These are phyloP conservation scores for Leccinum broughii DNA, from an alignment of 768 basidiomycete species.

Conservation along the genomic window DNA sequence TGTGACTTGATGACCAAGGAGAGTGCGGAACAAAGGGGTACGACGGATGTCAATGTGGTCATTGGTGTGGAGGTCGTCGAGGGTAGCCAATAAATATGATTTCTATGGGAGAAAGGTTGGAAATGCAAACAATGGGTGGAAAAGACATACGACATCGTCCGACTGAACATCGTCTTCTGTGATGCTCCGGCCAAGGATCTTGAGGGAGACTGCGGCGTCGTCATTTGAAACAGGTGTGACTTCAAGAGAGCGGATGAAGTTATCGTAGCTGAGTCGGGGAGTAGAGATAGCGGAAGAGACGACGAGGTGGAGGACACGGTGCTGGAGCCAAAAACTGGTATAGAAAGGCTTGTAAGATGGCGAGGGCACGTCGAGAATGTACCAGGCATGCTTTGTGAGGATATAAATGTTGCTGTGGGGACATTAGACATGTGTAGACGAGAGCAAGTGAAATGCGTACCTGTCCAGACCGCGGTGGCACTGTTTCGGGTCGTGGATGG, in stretches of 20 bases:
- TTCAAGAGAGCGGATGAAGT: conserved; percentile 40
- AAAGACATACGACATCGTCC: conserved; percentile 46
- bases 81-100: conserved; percentile 41
- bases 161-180: conserved; percentile 43
- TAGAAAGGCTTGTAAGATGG: conserved; percentile 46
- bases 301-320: conserved; percentile 51
- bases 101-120: conserved; percentile 32
- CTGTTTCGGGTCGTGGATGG: conserved; percentile 41
- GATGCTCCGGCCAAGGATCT: conserved; percentile 47
- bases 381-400: conserved; percentile 65
- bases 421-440: conserved; percentile 12
- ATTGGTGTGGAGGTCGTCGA: conserved; percentile 40
- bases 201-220: conserved; percentile 31
- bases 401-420: conserved; percentile 59
- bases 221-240: conserved; percentile 33
- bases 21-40: conserved; percentile 43
- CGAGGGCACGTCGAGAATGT: conserved; percentile 58
- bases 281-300: conserved; percentile 38
- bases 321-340: conserved; percentile 47
- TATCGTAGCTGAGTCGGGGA: conserved; percentile 38
- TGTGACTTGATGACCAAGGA: conserved; percentile 29
- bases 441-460: conserved; percentile 30
- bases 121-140: neutral
- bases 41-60: conserved; percentile 34
- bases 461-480: conserved; percentile 39